phyloP scores from a whole-genome alignment of 2,329 filamentous ascomycete species.

The Exserohilum turcica region DNA sequence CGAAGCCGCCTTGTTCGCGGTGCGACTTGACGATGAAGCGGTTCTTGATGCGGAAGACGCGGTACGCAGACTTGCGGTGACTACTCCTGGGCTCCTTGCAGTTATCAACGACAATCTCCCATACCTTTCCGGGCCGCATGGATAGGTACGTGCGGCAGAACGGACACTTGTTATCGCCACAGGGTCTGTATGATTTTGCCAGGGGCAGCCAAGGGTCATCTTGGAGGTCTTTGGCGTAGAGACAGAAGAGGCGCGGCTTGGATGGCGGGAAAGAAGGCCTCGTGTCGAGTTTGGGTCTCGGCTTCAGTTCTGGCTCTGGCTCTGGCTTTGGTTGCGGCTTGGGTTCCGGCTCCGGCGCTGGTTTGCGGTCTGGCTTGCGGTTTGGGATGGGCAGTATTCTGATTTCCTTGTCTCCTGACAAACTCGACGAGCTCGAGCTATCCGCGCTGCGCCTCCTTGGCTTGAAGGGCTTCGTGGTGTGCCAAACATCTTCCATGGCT shows the following conservation, averaged over 20 bases:
- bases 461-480: constrained; percentile 8
- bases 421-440: constrained; percentile 12
- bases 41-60: constrained; percentile 33
- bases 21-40: constrained; percentile 42
- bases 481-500: constrained; percentile 7
- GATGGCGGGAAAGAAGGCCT: background rate
- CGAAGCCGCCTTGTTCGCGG: constrained; percentile 34
- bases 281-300: constrained; percentile 5
- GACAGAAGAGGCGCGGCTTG: constrained; percentile 33
- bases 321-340: background rate
- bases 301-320: constrained; percentile 5
- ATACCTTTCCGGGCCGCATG: constrained; percentile 31
- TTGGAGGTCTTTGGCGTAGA: constrained; percentile 42
- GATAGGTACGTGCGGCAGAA: constrained; percentile 32
- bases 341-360: background rate
- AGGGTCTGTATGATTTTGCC: constrained; percentile 27
- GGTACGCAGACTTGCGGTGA: constrained; percentile 5
- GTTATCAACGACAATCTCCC: constrained; percentile 34
- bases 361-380: background rate
- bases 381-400: background rate
- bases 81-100: constrained; percentile 8
- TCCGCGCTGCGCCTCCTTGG: constrained; percentile 12
- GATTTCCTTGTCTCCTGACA: constrained; percentile 8
- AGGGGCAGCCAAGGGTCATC: constrained; percentile 25
- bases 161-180: constrained; percentile 36